phyloP scores from a whole-genome alignment of 495 filamentous ascomycete genomes.

The Jackrogersella multiformis region DNA sequence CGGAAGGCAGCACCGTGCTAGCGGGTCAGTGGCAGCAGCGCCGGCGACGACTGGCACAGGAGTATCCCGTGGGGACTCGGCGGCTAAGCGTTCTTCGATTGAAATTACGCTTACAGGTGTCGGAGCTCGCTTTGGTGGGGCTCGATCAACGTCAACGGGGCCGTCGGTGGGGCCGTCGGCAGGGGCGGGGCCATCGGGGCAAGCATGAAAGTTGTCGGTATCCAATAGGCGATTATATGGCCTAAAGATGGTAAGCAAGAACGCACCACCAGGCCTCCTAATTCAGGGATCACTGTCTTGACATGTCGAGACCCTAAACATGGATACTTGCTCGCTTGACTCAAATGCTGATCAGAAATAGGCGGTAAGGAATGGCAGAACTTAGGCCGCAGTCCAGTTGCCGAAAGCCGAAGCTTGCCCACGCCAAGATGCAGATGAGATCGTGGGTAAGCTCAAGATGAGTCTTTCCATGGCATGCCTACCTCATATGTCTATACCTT shows the following conservation, averaged over 20 bases:
- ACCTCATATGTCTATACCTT: not conserved
- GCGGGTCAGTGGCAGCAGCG: not conserved
- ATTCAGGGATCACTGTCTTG: not conserved
- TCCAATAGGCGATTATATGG: not conserved
- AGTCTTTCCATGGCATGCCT: not conserved
- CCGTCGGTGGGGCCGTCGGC: not conserved
- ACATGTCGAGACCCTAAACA: not conserved
- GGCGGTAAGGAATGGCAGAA: slow-evolving; percentile 1
- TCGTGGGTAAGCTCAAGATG: not conserved
- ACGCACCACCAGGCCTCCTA: not conserved
- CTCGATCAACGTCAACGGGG: not conserved
- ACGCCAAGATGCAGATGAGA: not conserved
- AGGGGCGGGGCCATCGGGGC: not conserved
- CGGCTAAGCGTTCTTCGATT: not conserved
- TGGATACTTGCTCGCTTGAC: not conserved
- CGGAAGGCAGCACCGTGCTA: not conserved
- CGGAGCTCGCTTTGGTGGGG: not conserved
- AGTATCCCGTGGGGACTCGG: not conserved
- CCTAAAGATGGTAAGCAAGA: not conserved
- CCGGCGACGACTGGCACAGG: not conserved
- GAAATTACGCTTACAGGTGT: not conserved
- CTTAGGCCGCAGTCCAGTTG: not conserved
- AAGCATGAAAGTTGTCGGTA: not conserved
- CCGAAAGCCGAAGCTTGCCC: not conserved
- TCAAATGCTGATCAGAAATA: not conserved